Base-by-base conservation (phyloP, 2,329 filamentous ascomycete species). In the Colletotrichum zoysiae region DNA sequence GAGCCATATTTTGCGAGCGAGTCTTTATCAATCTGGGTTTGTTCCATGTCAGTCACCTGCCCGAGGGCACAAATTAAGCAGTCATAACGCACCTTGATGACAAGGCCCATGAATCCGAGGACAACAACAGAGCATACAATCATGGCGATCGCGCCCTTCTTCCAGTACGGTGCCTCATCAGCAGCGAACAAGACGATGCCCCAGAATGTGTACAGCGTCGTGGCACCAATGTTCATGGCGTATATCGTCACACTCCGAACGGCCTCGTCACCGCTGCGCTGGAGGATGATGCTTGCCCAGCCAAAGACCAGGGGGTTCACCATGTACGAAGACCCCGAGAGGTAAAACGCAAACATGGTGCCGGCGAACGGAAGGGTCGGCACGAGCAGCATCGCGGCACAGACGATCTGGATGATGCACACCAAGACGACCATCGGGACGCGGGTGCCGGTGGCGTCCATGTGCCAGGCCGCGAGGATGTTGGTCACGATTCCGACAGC, bases 161-260 rank as follows among this genome's bases (percentile, higher is more conserved):
- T 78, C 80, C 81, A 61, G 79, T 81, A 73, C 8, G 79, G 79
- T 2, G 81, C 79, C 67, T 82, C 81, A 6, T 76, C 78, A 0
- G 79, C 79, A 1, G 80, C 71, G 65, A 82, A 83, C 12, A 84
- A 65, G 0, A 77, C 74, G 35, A 83, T 80, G 0, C 81, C 81
- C 82, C 82, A 84, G 64, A 82, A 83, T 0, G 81, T 81, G 61
- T 81, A 83, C n/a, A 83, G 70, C 2, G 82, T 77, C 18, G 79
- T 77, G 18, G 81, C 79, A 16, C 78, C 78, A 63, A 81, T 78
- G 55, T 81, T 82, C 81, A 84, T 83, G 14, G 78, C 75, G 42
- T 81, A 82, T 1, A 84, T 74, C 5, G 80, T 81, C 2, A 84
- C 75, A 6, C 78, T 79, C 48, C 82, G 74, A 2, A 78, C 75